Evolutionary conservation across 2,329 filamentous ascomycete genomes (phyloP).

Genomic region (Tolypocladium guangdongense): DNA sequence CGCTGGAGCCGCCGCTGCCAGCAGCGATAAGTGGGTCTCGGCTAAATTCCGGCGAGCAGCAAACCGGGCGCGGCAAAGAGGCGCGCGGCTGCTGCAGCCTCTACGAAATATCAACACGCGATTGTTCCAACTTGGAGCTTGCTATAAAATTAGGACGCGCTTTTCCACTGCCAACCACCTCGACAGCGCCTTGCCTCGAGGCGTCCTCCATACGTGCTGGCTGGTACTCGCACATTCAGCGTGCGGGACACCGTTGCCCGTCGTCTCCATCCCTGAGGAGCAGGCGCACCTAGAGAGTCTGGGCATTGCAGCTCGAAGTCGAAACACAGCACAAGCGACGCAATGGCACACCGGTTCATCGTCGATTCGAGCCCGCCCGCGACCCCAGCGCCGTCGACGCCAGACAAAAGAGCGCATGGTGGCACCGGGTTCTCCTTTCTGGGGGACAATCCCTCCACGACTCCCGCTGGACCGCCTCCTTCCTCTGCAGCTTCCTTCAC

Average conservation of each 20-base stretch:
- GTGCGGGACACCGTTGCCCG: not conserved
- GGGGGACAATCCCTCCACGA: conserved; percentile 38
- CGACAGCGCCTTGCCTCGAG: not conserved
- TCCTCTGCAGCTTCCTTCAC: conserved; percentile 45
- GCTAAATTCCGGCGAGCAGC: conserved; percentile 3
- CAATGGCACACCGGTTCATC: conserved; percentile 30
- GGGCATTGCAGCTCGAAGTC: not conserved
- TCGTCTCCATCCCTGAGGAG: not conserved
- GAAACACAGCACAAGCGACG: conserved; percentile 5
- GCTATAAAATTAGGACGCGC: not conserved
- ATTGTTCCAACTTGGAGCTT: not conserved
- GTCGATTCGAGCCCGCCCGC: conserved; percentile 32
- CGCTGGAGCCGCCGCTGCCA: not conserved
- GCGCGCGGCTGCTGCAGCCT: not conserved
- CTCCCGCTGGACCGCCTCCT: conserved; percentile 40
- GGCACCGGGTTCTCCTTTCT: conserved; percentile 26
- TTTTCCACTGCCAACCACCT: not conserved
- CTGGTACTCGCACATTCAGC: not conserved
- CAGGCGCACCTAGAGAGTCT: not conserved
- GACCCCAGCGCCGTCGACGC: conserved; percentile 37
- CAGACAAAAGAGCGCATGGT: conserved; percentile 27
- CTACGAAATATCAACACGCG: too few species aligned
- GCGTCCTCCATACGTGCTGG: not conserved
- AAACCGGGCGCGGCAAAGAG: not conserved
- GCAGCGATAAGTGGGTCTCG: not conserved